These are phyloP conservation scores for Candida pseudoglaebosa DNA, from an alignment of 805 yeast genomes.

Conservation along the genomic window DNA sequence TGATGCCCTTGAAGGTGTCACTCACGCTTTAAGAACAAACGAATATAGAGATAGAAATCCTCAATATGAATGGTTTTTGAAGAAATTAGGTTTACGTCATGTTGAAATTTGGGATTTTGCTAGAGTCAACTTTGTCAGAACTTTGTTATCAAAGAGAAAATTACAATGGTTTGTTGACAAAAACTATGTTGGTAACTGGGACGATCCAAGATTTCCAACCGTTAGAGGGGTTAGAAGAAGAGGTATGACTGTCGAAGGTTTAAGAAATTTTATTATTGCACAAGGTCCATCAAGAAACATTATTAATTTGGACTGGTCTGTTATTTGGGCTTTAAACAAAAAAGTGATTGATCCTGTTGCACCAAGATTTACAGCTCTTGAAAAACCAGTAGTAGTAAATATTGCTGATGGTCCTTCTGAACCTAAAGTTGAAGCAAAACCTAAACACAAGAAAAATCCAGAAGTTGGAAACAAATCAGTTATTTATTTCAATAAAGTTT, in stretches of 20 bases:
- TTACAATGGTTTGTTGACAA: conserved; percentile 99
- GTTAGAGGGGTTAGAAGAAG: conserved; percentile 99
- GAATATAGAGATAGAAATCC: conserved; percentile 99
- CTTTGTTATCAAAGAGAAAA: conserved; percentile 93
- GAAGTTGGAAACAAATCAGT: conserved; percentile 84
- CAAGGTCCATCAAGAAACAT: conserved; percentile 99
- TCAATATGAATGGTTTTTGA: conserved; percentile 94
- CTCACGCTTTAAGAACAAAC: conserved; percentile 95
- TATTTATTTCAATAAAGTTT: conserved; percentile 54
- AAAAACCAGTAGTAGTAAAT: conserved; percentile 65
- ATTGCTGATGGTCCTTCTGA: conserved; percentile 63
- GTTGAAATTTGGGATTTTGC: conserved; percentile 98
- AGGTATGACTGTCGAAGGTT: conserved; percentile 99
- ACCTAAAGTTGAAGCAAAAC: conserved; percentile 65
- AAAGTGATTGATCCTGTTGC: conserved; percentile 96
- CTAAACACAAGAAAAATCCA: conserved; percentile 94
- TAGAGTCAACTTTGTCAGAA: conserved; percentile 94
- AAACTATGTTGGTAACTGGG: conserved; percentile 87
- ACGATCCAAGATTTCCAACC: conserved; percentile 99
- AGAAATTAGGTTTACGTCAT: conserved; percentile 76
- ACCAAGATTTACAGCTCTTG: conserved; percentile 88
- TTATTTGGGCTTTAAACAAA: conserved; percentile 97
- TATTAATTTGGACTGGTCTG: conserved; percentile 94
- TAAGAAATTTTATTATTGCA: conserved; percentile 85
- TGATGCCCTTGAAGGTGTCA: conserved; percentile 93